Evolutionary conservation across 164 flowering plant genomes (phyloP).

Genomic region (Amborella trichopoda): DNA sequence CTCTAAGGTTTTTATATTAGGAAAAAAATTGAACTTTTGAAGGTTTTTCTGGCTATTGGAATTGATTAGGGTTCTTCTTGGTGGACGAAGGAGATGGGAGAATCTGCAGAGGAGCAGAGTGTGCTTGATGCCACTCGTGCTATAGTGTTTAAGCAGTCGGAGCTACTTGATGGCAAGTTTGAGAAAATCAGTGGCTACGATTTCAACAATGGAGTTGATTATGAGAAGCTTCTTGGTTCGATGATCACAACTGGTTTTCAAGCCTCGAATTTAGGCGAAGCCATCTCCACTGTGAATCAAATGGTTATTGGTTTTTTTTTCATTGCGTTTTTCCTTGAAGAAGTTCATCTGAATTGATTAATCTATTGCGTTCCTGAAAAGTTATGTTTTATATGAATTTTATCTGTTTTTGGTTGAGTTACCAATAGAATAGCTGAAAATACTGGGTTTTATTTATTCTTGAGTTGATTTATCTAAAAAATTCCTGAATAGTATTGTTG

Average conservation of each 20-base stretch:
- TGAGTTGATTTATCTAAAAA: too few species aligned
- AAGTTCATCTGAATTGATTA: too few species aligned
- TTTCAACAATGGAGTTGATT: conserved; percentile 70
- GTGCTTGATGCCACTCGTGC: conserved; percentile 25
- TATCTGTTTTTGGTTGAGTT: too few species aligned
- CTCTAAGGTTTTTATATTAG: too few species aligned
- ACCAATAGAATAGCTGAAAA: too few species aligned
- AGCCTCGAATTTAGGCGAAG: conserved; percentile 93
- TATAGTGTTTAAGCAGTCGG: conserved; percentile 48
- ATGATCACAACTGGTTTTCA: conserved; percentile 77
- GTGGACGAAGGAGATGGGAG: conserved; percentile 25
- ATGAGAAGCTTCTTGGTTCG: conserved; percentile 47
- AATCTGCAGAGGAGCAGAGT: conserved; percentile 5
- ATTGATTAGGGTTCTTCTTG: too few species aligned
- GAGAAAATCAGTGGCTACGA: conserved; percentile 68
- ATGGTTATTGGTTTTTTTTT: conserved; percentile 39
- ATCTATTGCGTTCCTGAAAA: too few species aligned
- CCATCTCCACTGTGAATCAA: conserved; percentile 58
- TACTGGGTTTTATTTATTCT: too few species aligned
- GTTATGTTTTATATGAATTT: too few species aligned
- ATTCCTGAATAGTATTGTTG: too few species aligned
- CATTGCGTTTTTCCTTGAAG: not conserved
- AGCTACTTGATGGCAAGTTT: conserved; percentile 40
- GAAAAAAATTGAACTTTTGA: too few species aligned
- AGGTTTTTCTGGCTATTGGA: too few species aligned